Evolutionary conservation across 768 basidiomycete species (phyloP).

Genomic region (Candolleomyces aberdarensis): DNA sequence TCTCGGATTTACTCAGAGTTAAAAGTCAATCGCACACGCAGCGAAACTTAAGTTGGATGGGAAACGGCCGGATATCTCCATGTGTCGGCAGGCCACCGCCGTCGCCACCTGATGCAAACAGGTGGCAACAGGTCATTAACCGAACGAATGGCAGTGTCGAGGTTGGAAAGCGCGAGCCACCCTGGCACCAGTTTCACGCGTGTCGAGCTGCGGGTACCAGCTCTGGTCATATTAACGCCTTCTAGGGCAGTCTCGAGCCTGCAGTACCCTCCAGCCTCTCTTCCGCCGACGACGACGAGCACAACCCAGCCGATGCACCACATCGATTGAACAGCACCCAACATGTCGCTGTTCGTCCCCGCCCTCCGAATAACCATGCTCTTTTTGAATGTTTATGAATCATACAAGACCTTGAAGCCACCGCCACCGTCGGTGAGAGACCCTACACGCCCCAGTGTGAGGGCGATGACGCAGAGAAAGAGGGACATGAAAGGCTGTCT

Average conservation of each 20-base stretch:
- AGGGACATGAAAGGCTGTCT: constrained; percentile 83
- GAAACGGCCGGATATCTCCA: background rate
- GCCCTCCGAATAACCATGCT: constrained; percentile 66
- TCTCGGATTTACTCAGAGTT: no score
- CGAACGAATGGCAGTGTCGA: background rate
- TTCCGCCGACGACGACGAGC: constrained; percentile 4
- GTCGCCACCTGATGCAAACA: background rate
- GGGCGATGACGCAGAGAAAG: constrained; percentile 73
- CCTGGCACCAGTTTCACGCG: background rate
- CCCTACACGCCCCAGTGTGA: constrained; percentile 59
- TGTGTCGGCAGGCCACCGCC: background rate
- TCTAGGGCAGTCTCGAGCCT: background rate
- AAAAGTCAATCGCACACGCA: no score
- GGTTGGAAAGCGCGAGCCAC: background rate
- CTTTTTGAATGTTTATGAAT: constrained; percentile 78
- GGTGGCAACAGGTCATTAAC: background rate
- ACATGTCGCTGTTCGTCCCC: constrained; percentile 70
- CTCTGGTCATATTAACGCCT: background rate
- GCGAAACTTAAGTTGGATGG: no score
- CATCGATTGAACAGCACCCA: constrained; percentile 9
- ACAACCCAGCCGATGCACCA: background rate
- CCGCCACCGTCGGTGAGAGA: constrained; percentile 55
- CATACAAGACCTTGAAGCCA: constrained; percentile 76
- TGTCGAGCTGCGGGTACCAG: background rate
- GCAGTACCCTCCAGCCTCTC: constrained; percentile 4